phyloP scores from a whole-genome alignment of 2,329 filamentous ascomycete genomes.

The Xylaria hypoxylon region DNA sequence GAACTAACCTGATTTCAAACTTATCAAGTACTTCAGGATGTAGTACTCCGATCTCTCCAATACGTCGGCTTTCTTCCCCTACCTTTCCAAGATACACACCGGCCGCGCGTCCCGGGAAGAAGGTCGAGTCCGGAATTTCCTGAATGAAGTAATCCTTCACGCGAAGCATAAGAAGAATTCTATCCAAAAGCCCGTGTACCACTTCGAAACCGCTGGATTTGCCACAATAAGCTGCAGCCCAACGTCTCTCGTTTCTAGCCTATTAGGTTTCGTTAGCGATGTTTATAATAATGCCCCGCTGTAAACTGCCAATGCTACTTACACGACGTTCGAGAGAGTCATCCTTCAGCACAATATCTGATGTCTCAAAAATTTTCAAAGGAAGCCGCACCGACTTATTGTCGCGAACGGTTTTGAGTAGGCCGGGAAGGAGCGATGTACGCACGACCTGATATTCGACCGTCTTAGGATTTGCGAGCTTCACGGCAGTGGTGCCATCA shows the following conservation, averaged over 20 bases:
- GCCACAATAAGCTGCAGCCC: conserved; percentile 95
- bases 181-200: conserved; percentile 92
- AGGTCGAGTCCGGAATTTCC: conserved; percentile 89
- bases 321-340: conserved; percentile 73
- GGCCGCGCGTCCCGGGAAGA: conserved; percentile 90
- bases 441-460: conserved; percentile 84
- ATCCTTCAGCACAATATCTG: conserved; percentile 90
- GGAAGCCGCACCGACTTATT: conserved; percentile 81
- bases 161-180: conserved; percentile 91
- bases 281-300: not conserved
- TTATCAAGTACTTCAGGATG: conserved; percentile 94
- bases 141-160: conserved; percentile 91
- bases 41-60: conserved; percentile 93
- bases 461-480: conserved; percentile 82
- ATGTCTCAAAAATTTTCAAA: conserved; percentile 83
- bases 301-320: conserved; percentile 1
- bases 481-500: conserved; percentile 76
- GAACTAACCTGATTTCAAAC: conserved; percentile 59
- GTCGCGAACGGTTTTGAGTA: conserved; percentile 82
- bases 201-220: conserved; percentile 95
- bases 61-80: conserved; percentile 76
- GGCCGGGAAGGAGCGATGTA: conserved; percentile 77
- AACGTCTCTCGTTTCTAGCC: conserved; percentile 92
- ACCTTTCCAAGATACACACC: conserved; percentile 76
- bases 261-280: conserved; percentile 57